Evolutionary conservation across 2,329 filamentous ascomycete species (phyloP).

Genomic region (Talaromyces sp.): DNA sequence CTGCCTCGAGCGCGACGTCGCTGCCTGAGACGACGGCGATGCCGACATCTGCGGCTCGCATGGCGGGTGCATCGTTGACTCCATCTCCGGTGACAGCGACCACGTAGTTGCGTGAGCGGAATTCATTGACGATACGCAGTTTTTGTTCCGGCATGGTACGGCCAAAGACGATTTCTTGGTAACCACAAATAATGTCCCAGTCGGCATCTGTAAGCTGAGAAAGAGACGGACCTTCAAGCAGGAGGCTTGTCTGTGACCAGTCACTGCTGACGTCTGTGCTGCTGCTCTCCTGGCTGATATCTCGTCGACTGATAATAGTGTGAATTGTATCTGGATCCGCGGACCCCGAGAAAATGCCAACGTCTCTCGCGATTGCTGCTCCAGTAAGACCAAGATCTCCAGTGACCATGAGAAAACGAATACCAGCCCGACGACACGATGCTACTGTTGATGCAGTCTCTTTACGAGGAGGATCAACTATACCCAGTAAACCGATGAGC

Average conservation of each 20-base stretch:
- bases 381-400: slow-evolving; percentile 45
- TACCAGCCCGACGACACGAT: slow-evolving; percentile 37
- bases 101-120: slow-evolving; percentile 38
- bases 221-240: slow-evolving; percentile 66
- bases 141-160: slow-evolving; percentile 47
- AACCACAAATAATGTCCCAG: slow-evolving; percentile 63
- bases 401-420: slow-evolving; percentile 47
- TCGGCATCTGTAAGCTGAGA: slow-evolving; percentile 64
- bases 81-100: slow-evolving; percentile 45
- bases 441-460: slow-evolving; percentile 39
- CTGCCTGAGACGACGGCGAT: slow-evolving; percentile 39
- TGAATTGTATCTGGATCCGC: slow-evolving; percentile 56
- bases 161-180: slow-evolving; percentile 52
- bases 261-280: slow-evolving; percentile 18
- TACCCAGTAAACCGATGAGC: slow-evolving; percentile 54
- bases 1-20: slow-evolving; percentile 43
- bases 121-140: slow-evolving; percentile 43
- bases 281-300: neutral
- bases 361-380: slow-evolving; percentile 41
- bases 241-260: slow-evolving; percentile 51
- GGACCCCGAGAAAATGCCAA: slow-evolving; percentile 45
- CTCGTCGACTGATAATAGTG: slow-evolving; percentile 5
- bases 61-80: slow-evolving; percentile 39
- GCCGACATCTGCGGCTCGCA: slow-evolving; percentile 35
- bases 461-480: slow-evolving; percentile 41